These are phyloP conservation scores for Termitomyces sp. DNA, from an alignment of 1,284 basidiomycete genomes.

Conservation along the genomic window DNA sequence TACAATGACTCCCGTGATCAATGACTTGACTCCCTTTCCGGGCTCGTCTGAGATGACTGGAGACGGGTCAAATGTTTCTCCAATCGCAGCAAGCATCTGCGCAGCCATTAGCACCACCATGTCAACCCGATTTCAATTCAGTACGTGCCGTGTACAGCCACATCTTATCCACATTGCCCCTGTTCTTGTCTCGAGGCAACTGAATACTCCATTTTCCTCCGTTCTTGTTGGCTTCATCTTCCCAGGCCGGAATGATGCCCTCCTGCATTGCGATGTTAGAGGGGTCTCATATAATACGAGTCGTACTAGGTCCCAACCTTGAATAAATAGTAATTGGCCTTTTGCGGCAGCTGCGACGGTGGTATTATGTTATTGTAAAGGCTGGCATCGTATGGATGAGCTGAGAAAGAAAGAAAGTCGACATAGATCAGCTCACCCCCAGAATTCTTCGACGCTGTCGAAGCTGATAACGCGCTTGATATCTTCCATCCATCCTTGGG, in stretches of 20 bases:
- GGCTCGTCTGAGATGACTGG: conserved; percentile 46
- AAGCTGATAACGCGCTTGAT: conserved; percentile 93
- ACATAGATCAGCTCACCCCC: conserved; percentile 67
- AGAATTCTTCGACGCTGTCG: conserved; percentile 95
- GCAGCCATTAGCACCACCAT: conserved; percentile 3
- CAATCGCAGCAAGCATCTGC: conserved; percentile 97
- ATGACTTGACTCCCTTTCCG: conserved; percentile 50
- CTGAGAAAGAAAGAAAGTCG: background rate
- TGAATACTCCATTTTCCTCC: conserved; percentile 99
- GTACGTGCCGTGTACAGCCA: conserved; percentile 91
- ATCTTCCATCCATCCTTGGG: conserved; percentile 94
- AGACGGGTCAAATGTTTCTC: conserved; percentile 91
- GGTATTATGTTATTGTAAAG: conserved; percentile 98
- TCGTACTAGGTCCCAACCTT: conserved; percentile 48
- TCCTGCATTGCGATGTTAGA: conserved; percentile 46
- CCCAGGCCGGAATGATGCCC: conserved; percentile 95
- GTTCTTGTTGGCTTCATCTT: conserved; percentile 92
- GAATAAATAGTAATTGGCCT: conserved; percentile 99
- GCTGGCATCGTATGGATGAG: conserved; percentile 33
- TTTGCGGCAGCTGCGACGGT: conserved; percentile 90
- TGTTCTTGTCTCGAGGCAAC: conserved; percentile 92
- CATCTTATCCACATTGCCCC: conserved; percentile 83
- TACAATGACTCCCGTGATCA: conserved; percentile 94
- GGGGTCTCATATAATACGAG: background rate
- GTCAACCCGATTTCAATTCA: background rate